These are phyloP conservation scores for Epichloe typhina DNA, from an alignment of 2,329 filamentous ascomycete genomes.

Conservation along the genomic window DNA sequence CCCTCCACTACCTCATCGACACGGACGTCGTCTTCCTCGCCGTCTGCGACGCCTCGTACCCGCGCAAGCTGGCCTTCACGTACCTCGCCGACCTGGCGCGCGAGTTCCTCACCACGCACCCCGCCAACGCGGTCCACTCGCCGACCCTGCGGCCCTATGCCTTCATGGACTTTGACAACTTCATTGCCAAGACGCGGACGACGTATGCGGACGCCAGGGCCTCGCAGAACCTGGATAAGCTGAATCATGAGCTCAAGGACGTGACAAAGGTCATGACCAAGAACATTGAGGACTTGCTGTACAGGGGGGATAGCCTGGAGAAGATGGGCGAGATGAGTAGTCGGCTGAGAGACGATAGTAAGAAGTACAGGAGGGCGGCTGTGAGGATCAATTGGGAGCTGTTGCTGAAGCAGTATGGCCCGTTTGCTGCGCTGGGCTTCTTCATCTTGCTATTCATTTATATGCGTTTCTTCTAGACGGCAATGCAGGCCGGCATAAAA, in stretches of 20 bases:
- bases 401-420: constrained; percentile 91
- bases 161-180: constrained; percentile 96
- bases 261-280: constrained; percentile 99
- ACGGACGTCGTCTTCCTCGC: constrained; percentile 79
- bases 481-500: not conserved
- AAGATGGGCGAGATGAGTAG: constrained; percentile 93
- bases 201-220: constrained; percentile 90
- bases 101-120: constrained; percentile 85
- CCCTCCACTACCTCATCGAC: constrained; percentile 80
- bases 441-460: constrained; percentile 79
- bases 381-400: constrained; percentile 98
- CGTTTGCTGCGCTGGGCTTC: constrained; percentile 67
- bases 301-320: constrained; percentile 91
- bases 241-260: constrained; percentile 94
- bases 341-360: constrained; percentile 78
- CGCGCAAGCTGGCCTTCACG: constrained; percentile 94
- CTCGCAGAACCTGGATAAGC: constrained; percentile 80
- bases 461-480: constrained; percentile 74
- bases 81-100: constrained; percentile 86
- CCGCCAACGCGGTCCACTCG: constrained; percentile 56
- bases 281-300: constrained; percentile 96
- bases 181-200: constrained; percentile 84
- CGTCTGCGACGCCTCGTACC: constrained; percentile 88
- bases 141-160: constrained; percentile 77
- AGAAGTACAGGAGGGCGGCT: constrained; percentile 85